Percentiles rank a stretch among this genome's conserved stretches.
Evolutionary conservation across 2,329 filamentous ascomycete species (phyloP).

Genomic region (Xylariomycetidae sp.): DNA sequence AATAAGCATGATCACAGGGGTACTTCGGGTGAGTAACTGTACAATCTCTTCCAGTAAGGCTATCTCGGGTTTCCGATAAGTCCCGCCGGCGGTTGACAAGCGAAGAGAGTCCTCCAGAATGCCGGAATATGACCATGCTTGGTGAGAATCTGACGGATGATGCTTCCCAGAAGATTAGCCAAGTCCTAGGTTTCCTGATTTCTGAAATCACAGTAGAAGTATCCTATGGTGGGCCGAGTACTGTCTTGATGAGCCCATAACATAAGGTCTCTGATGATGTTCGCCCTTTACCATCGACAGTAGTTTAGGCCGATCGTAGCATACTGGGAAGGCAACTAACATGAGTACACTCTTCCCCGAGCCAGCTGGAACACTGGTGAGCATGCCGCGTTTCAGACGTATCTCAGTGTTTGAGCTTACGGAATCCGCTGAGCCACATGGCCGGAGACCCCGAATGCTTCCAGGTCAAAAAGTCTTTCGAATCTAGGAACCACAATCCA

Average conservation of each 20-base stretch:
- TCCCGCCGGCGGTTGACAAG: conserved; percentile 2
- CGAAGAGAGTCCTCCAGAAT: conserved; percentile 1
- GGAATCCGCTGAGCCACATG: conserved; percentile 6
- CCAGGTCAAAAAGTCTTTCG: conserved; percentile 3
- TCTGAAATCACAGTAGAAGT: conserved; percentile 7
- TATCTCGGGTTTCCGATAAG: conserved; percentile 3
- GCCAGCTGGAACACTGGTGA: conserved; percentile 1
- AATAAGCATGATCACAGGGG: conserved; percentile 2
- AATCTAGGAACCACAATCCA: conserved; percentile 5
- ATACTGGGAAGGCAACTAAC: not conserved
- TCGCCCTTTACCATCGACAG: not conserved
- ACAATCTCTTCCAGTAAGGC: conserved; percentile 2
- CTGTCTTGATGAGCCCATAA: conserved; percentile 4
- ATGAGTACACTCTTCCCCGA: conserved; percentile 5
- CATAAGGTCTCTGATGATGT: conserved; percentile 1
- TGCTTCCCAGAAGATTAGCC: conserved; percentile 3
- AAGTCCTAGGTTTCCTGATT: conserved; percentile 3
- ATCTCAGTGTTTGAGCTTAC: not conserved
- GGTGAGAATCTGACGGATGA: conserved; percentile 2
- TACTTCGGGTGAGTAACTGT: not conserved
- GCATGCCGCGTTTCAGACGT: not conserved
- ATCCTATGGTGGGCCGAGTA: conserved; percentile 2
- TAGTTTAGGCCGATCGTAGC: no score
- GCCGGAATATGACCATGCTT: conserved; percentile 1
- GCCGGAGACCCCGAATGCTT: conserved; percentile 1